These are phyloP conservation scores for Fusarium hainanense DNA, from an alignment of 2,329 filamentous ascomycete genomes.

Conservation along the genomic window DNA sequence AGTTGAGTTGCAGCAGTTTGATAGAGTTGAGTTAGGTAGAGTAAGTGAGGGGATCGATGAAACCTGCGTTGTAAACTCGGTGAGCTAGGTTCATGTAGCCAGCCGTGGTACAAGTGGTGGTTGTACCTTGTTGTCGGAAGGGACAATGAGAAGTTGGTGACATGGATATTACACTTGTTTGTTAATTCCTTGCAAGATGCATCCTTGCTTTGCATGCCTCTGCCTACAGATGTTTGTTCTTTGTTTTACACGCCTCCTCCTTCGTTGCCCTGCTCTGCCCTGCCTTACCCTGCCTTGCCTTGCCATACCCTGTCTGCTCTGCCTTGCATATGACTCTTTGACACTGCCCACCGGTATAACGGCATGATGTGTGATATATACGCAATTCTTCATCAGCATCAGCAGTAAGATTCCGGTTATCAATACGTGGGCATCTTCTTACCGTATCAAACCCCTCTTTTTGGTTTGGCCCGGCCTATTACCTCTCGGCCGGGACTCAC, in stretches of 20 bases:
- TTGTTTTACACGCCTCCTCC: constrained; percentile 32
- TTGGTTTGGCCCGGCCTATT: constrained; percentile 7
- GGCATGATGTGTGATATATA: constrained; percentile 32
- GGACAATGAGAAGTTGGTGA: constrained; percentile 28
- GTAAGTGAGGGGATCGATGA: constrained; percentile 11
- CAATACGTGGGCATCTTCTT: constrained; percentile 30
- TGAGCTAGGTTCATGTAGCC: constrained; percentile 25
- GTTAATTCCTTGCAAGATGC: constrained; percentile 21
- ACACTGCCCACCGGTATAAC: constrained; percentile 33
- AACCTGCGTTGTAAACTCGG: constrained; percentile 30
- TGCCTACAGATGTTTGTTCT: constrained; percentile 18
- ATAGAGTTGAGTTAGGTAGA: neutral
- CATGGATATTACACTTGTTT: constrained; percentile 32
- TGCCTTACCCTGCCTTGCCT: constrained; percentile 1
- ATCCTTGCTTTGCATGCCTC: constrained; percentile 14
- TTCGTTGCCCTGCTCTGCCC: neutral
- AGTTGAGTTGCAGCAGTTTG: neutral
- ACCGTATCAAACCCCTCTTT: constrained; percentile 15
- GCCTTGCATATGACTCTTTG: neutral
- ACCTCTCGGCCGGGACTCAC: constrained; percentile 21
- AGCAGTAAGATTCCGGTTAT: constrained; percentile 34
- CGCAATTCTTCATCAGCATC: constrained; percentile 23
- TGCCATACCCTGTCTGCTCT: neutral
- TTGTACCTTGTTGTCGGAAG: constrained; percentile 27
- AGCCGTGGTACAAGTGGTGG: constrained; percentile 30